Conservation (phyloP, 305 asterid species). For the Euphrasia arctica region DNA sequence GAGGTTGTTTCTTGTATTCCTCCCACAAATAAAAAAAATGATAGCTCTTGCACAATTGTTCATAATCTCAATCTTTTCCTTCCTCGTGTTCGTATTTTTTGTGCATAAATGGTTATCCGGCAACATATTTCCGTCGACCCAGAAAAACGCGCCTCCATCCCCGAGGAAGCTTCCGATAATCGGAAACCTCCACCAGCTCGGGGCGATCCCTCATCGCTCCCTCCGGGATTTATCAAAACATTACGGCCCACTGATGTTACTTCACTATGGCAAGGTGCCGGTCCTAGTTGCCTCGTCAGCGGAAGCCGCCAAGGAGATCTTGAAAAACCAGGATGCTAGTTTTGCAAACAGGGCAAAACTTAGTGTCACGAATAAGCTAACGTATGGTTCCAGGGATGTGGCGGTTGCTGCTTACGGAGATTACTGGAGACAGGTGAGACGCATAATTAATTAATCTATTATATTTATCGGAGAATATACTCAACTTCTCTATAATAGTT, state of each 20-base stretch:
- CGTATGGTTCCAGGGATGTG: conserved; percentile 42
- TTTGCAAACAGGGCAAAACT: conserved; percentile 46
- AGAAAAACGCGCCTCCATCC: conserved; percentile 37
- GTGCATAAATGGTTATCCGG: conserved; percentile 20
- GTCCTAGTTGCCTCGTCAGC: conserved; percentile 44
- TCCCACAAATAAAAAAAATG: too few relatives aligned
- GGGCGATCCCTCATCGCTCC: conserved; percentile 41
- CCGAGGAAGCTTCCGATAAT: conserved; percentile 42
- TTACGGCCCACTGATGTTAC: conserved; percentile 47
- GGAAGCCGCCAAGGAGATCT: conserved; percentile 40
- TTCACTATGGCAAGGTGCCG: conserved; percentile 37
- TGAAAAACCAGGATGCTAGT: conserved; percentile 49
- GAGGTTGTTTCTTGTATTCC: too few relatives aligned
- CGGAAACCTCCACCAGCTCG: conserved; percentile 52
- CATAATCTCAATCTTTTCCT: conserved; percentile 26
- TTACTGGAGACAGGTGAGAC: conserved; percentile 49
- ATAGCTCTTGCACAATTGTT: too few relatives aligned
- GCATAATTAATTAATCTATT: too few relatives aligned
- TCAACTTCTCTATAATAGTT: too few relatives aligned
- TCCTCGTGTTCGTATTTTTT: too few relatives aligned
- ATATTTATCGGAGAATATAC: too few relatives aligned
- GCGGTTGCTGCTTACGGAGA: conserved; percentile 45
- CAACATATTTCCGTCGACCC: conserved; percentile 7
- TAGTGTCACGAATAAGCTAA: conserved; percentile 25
- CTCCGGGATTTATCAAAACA: conserved; percentile 37